Evolutionary conservation across 805 yeast species (phyloP).

Genomic region (Candida krabiensis): DNA sequence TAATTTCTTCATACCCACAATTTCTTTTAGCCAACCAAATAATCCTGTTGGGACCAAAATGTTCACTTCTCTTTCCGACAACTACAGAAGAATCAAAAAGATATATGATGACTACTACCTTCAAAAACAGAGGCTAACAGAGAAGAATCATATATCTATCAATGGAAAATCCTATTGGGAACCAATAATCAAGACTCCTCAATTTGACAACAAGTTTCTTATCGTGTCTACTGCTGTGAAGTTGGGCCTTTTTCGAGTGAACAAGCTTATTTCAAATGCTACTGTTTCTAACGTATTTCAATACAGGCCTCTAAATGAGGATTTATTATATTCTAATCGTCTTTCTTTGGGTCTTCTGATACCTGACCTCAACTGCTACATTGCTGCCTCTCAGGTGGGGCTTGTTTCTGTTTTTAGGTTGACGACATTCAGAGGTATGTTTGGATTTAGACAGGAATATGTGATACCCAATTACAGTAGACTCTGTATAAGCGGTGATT

Average conservation of each 20-base stretch:
- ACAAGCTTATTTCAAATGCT: slow-evolving; percentile 47
- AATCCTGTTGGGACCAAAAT: slow-evolving; percentile 7
- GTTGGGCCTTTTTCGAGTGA: slow-evolving; percentile 45
- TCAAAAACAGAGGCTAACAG: slow-evolving; percentile 19
- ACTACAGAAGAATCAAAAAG: slow-evolving; percentile 28
- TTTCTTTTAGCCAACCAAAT: slow-evolving; percentile 17
- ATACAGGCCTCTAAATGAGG: slow-evolving; percentile 36
- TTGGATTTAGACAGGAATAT: slow-evolving; percentile 43
- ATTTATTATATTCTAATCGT: slow-evolving; percentile 28
- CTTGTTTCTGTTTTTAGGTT: slow-evolving; percentile 42
- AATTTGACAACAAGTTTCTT: slow-evolving; percentile 32
- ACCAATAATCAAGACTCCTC: slow-evolving; percentile 15
- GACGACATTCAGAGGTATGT: slow-evolving; percentile 41
- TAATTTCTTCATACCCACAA: slow-evolving; percentile 26
- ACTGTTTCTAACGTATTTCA: slow-evolving; percentile 43
- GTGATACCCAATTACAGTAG: slow-evolving; percentile 35
- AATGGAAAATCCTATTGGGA: slow-evolving; percentile 33
- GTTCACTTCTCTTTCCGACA: slow-evolving; percentile 26
- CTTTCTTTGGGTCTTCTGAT: slow-evolving; percentile 33
- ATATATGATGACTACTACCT: slow-evolving; percentile 30
- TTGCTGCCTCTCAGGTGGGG: slow-evolving; percentile 46
- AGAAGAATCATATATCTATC: slow-evolving; percentile 23
- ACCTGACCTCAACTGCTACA: slow-evolving; percentile 40
- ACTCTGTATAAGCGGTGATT: slow-evolving; percentile 20
- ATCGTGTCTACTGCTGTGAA: slow-evolving; percentile 45